A percentile compares a stretch with the other conserved stretches of the same genome.
These are phyloP conservation scores for Megacollybia platyphylla DNA, from an alignment of 1,284 basidiomycete genomes.

Conservation along the genomic window DNA sequence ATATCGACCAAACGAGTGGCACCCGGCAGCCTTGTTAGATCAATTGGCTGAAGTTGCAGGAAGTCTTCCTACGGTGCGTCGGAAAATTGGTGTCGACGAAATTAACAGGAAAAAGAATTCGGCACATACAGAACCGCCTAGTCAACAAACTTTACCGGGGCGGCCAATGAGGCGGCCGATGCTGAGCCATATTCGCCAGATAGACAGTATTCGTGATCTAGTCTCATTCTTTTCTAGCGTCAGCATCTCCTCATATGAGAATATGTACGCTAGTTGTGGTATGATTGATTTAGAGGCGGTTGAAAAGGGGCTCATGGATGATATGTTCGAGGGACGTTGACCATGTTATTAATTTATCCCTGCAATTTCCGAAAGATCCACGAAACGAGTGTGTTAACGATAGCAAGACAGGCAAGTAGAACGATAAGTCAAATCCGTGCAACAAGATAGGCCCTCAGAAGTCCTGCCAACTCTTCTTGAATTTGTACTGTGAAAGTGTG, in stretches of 20 bases:
- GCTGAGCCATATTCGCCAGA: slow-evolving; percentile 50
- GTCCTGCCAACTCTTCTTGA: slow-evolving; percentile 75
- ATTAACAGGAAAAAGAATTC: slow-evolving; percentile 2
- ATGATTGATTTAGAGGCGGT: slow-evolving; percentile 82
- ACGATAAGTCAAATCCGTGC: too few species aligned
- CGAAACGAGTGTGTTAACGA: too few species aligned
- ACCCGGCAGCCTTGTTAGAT: slow-evolving; percentile 83
- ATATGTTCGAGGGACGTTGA: slow-evolving; percentile 73
- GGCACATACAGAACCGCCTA: slow-evolving; percentile 7
- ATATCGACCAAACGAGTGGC: slow-evolving; percentile 76
- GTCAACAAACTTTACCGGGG: slow-evolving; percentile 15
- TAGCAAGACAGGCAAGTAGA: too few species aligned
- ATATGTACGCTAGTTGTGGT: slow-evolving; percentile 69
- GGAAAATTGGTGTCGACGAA: not conserved
- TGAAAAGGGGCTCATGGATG: slow-evolving; percentile 66
- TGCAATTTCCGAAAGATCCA: too few species aligned
- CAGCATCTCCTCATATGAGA: slow-evolving; percentile 83
- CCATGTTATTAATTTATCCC: not conserved
- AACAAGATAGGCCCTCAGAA: slow-evolving; percentile 30
- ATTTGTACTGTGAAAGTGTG: slow-evolving; percentile 65
- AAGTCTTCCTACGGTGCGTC: slow-evolving; percentile 39
- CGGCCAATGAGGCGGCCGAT: slow-evolving; percentile 60
- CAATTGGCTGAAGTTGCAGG: slow-evolving; percentile 75
- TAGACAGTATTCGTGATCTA: slow-evolving; percentile 74
- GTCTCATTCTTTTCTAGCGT: slow-evolving; percentile 81